phyloP scores from a whole-genome alignment of 208 protist genomes.

The Leishmania aethiopica region DNA sequence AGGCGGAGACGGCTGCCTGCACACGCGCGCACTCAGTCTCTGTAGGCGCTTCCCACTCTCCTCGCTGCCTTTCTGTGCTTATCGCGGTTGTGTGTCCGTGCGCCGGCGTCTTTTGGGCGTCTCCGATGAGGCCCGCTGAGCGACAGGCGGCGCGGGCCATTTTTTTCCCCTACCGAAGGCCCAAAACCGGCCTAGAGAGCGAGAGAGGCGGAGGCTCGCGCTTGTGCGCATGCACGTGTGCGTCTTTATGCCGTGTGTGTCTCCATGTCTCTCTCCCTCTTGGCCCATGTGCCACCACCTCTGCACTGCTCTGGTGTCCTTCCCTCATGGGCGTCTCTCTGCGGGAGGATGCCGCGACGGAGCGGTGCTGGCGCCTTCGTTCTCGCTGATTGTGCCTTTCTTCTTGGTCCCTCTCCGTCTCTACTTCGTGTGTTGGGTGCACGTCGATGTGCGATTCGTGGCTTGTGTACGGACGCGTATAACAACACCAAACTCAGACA shows the following conservation, averaged over 20 bases:
- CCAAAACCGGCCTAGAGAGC: not conserved
- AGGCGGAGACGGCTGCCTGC: not conserved
- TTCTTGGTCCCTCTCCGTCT: not conserved
- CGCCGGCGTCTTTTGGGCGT: not conserved
- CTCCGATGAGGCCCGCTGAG: not conserved
- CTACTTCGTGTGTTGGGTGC: not conserved
- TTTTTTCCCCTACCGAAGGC: not conserved
- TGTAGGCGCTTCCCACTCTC: not conserved
- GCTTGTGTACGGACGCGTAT: not conserved
- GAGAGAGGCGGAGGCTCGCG: not conserved
- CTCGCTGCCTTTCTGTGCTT: not conserved
- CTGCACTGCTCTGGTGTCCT: not conserved
- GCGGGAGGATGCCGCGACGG: not conserved
- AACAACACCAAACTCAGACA: not conserved
- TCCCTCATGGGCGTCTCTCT: not conserved
- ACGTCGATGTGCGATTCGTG: not conserved
- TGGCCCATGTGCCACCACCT: not conserved
- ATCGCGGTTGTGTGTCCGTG: not conserved
- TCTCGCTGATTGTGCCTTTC: not conserved
- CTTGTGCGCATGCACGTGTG: not conserved
- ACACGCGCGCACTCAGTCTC: not conserved
- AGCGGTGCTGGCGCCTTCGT: not conserved
- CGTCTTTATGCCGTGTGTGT: not conserved
- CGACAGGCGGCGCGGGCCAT: not conserved
- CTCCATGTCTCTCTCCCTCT: not conserved